Conservation (phyloP, 768 basidiomycete genomes). For the Kwoniella dejecticola region DNA sequence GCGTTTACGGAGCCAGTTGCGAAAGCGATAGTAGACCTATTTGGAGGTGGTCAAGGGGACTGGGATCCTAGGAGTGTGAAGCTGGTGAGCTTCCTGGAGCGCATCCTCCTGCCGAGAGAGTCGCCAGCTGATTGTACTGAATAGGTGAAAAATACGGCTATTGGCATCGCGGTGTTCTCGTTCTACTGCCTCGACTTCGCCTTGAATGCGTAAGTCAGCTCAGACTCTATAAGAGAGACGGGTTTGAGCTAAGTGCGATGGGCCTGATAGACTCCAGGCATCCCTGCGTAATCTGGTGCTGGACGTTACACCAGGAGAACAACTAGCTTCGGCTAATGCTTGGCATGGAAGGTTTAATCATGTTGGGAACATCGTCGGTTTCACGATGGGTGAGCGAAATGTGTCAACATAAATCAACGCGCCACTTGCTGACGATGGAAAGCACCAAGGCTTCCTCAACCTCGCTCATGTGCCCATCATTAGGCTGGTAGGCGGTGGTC, state of each 20-base stretch:
- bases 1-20: constrained; percentile 81
- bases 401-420: not conserved
- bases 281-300: constrained; percentile 90
- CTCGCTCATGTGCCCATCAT: constrained; percentile 76
- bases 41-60: constrained; percentile 74
- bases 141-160: constrained; percentile 71
- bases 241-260: too few species aligned
- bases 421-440: not conserved
- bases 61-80: constrained; percentile 77
- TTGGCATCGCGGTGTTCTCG: constrained; percentile 79
- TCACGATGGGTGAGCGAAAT: constrained; percentile 71
- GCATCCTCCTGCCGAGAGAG: not conserved
- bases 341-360: constrained; percentile 98
- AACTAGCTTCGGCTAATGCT: constrained; percentile 91
- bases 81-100: constrained; percentile 60
- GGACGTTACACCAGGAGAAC: constrained; percentile 83
- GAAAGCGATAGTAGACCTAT: constrained; percentile 71
- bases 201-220: constrained; percentile 69
- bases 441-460: constrained; percentile 74
- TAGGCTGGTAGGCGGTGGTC: constrained; percentile 77
- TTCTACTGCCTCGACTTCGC: constrained; percentile 97
- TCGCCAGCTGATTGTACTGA: not conserved
- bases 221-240: too few species aligned
- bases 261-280: constrained; percentile 61
- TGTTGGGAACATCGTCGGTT: constrained; percentile 94